Evolutionary conservation across 306 rosid species (phyloP).

Genomic region (Quercus dentata): DNA sequence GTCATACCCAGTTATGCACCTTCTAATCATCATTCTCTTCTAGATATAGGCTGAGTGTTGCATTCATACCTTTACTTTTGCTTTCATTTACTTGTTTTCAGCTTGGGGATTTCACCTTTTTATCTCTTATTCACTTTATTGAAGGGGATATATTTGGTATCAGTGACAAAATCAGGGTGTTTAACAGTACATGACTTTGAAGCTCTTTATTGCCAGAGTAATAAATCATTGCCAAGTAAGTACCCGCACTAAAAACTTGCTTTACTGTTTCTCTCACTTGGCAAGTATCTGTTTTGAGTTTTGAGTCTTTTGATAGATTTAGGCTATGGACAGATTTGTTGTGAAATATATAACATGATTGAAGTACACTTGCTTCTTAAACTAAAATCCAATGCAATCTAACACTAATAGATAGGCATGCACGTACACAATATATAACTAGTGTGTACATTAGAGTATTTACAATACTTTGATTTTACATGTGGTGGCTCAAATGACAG

Average conservation of each 20-base stretch:
- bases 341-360: too few relatives aligned
- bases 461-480: too few relatives aligned
- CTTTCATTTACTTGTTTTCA: background rate
- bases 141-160: constrained; percentile 39
- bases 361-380: too few relatives aligned
- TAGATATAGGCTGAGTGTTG: background rate
- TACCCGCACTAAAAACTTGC: background rate
- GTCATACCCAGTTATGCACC: background rate
- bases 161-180: too few relatives aligned
- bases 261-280: background rate
- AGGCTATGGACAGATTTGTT: too few relatives aligned
- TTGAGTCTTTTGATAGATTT: too few relatives aligned
- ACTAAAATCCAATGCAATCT: too few relatives aligned
- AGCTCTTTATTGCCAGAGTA: constrained; percentile 65
- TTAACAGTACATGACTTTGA: constrained; percentile 29
- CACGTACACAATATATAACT: too few relatives aligned
- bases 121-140: constrained; percentile 8
- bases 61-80: background rate
- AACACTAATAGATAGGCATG: too few relatives aligned
- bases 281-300: background rate
- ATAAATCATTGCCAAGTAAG: constrained; percentile 39
- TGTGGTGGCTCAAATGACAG: too few relatives aligned
- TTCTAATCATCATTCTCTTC: too few relatives aligned
- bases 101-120: constrained; percentile 1
- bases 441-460: too few relatives aligned